These are phyloP conservation scores for Rugonectria rugulosa DNA, from an alignment of 2,329 filamentous ascomycete species.

Conservation along the genomic window DNA sequence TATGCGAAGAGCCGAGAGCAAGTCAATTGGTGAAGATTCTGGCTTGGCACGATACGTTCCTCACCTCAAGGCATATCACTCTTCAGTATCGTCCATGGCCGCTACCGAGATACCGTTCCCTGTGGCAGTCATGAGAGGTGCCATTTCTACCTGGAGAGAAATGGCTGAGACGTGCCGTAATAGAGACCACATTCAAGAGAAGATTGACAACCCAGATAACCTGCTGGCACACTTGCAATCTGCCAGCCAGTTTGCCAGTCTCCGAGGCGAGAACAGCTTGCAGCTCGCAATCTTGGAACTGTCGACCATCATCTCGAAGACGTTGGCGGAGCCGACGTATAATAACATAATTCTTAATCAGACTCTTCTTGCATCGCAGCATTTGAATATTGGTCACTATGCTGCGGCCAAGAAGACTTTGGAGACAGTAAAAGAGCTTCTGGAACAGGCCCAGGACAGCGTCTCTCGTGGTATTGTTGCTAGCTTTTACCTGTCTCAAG, in stretches of 20 bases:
- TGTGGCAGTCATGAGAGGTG: constrained; percentile 43
- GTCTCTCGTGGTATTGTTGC: constrained; percentile 51
- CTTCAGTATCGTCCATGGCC: constrained; percentile 54
- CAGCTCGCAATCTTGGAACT: constrained; percentile 58
- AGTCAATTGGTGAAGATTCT: constrained; percentile 54
- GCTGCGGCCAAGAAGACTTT: constrained; percentile 61
- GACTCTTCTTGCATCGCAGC: constrained; percentile 59
- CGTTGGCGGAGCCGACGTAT: constrained; percentile 41
- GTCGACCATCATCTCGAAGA: constrained; percentile 50
- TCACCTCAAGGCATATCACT: constrained; percentile 56
- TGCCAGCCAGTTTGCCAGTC: constrained; percentile 58
- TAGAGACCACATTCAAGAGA: constrained; percentile 50
- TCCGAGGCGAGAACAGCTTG: constrained; percentile 57
- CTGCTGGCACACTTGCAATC: constrained; percentile 60
- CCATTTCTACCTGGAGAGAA: constrained; percentile 54
- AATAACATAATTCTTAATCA: constrained; percentile 56
- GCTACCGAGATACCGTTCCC: constrained; percentile 44
- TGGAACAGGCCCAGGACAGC: constrained; percentile 47
- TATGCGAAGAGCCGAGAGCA: constrained; percentile 45
- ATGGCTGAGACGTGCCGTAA: constrained; percentile 50
- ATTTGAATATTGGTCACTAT: constrained; percentile 61
- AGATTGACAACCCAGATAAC: constrained; percentile 58
- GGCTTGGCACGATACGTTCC: constrained; percentile 54
- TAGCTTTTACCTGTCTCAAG: constrained; percentile 72
- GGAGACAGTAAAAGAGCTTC: constrained; percentile 61